Evolutionary conservation across 805 yeast species (phyloP).

Genomic region (Saccharomycopsis capsularis): DNA sequence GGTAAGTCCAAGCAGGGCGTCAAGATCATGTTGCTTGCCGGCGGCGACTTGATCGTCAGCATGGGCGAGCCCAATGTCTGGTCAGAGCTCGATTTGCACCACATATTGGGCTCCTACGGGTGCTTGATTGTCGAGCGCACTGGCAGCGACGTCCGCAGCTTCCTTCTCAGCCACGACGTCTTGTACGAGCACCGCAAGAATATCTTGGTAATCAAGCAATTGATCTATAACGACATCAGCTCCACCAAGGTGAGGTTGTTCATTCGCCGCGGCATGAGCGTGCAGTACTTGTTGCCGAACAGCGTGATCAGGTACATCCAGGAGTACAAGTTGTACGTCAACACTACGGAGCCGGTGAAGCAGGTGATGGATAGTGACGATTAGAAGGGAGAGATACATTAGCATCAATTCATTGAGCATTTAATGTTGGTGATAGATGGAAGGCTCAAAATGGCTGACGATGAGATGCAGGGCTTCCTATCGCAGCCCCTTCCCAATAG

Average conservation of each 20-base stretch:
- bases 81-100: conserved; percentile 94
- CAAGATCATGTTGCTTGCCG: conserved; percentile 92
- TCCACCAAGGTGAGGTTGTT: conserved; percentile 92
- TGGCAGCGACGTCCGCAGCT: conserved; percentile 91
- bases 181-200: conserved; percentile 96
- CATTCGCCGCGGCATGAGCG: conserved; percentile 92
- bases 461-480: too few relatives aligned
- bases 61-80: conserved; percentile 99
- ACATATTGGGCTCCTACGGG: conserved; percentile 91
- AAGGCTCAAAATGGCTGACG: too few relatives aligned
- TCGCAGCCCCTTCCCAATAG: too few relatives aligned
- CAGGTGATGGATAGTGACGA: conserved; percentile 42
- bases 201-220: conserved; percentile 88
- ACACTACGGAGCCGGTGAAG: conserved; percentile 90
- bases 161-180: conserved; percentile 86
- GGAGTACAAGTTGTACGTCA: conserved; percentile 78
- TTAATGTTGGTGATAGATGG: too few relatives aligned
- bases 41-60: conserved; percentile 94
- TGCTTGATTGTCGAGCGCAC: conserved; percentile 95
- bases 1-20: conserved; percentile 68
- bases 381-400: too few relatives aligned
- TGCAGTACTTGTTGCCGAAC: conserved; percentile 89
- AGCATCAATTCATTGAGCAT: too few relatives aligned
- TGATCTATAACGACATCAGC: conserved; percentile 91
- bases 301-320: conserved; percentile 91